Percentiles rank a stretch among this genome's conserved stretches.
Evolutionary conservation across 179 eudicot species (phyloP).

Genomic region (Silene coronaria): DNA sequence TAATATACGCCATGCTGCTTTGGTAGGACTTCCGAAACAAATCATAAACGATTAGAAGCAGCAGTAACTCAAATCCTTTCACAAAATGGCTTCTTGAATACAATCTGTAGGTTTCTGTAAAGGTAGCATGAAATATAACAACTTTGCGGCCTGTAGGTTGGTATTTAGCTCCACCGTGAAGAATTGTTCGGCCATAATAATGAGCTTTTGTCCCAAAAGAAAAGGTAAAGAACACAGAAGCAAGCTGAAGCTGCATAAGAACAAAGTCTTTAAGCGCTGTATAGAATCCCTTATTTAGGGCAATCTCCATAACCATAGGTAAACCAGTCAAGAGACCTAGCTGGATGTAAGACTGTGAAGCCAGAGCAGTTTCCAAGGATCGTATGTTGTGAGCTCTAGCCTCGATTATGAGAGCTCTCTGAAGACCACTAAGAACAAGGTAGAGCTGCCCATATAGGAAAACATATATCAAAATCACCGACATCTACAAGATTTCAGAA

Average conservation of each 20-base stretch:
- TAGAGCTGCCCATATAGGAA: slow-evolving; percentile 93
- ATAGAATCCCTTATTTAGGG: slow-evolving; percentile 74
- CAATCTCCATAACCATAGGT: slow-evolving; percentile 94
- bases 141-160: slow-evolving; percentile 85
- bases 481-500: slow-evolving; percentile 54
- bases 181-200: slow-evolving; percentile 84
- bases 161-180: slow-evolving; percentile 94
- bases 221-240: slow-evolving; percentile 94
- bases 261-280: slow-evolving; percentile 79
- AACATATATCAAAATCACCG: slow-evolving; percentile 72
- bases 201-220: slow-evolving; percentile 87
- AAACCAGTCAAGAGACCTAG: slow-evolving; percentile 88
- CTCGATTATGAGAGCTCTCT: slow-evolving; percentile 57
- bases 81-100: slow-evolving; percentile 93
- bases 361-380: slow-evolving; percentile 84
- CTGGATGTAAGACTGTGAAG: slow-evolving; percentile 92
- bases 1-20: slow-evolving; percentile 57
- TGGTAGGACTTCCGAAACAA: slow-evolving; percentile 64
- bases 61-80: slow-evolving; percentile 79
- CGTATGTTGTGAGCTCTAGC: slow-evolving; percentile 64
- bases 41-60: slow-evolving; percentile 66
- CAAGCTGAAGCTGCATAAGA: slow-evolving; percentile 92
- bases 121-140: slow-evolving; percentile 82
- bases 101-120: slow-evolving; percentile 77
- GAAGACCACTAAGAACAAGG: slow-evolving; percentile 90